A percentile compares a stretch with the other conserved stretches of the same genome.
Evolutionary conservation across 2,329 filamentous ascomycete genomes (phyloP).

Genomic region (Metarhizium anisopliae): DNA sequence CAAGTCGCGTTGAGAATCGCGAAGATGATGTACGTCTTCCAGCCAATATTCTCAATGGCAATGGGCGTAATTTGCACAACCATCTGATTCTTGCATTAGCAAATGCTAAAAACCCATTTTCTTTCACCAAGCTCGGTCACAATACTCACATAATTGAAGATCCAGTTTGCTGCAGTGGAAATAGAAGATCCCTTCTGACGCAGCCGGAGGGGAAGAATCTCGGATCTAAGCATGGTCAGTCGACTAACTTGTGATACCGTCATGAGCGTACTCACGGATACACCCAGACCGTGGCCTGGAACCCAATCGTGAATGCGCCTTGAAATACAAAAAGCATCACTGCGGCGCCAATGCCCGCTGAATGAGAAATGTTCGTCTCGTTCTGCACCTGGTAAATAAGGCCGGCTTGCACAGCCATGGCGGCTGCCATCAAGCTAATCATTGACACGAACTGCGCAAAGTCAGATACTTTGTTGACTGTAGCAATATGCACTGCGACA

Average conservation of each 20-base stretch:
- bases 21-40: conserved; percentile 20
- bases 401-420: conserved; percentile 30
- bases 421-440: conserved; percentile 29
- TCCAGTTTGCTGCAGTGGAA: conserved; percentile 24
- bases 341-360: conserved; percentile 28
- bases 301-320: neutral
- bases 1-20: conserved; percentile 18
- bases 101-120: neutral
- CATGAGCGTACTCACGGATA: conserved; percentile 13
- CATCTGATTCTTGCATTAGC: neutral
- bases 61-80: conserved; percentile 11
- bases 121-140: neutral
- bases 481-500: neutral
- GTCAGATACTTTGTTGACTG: neutral
- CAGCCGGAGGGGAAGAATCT: conserved; percentile 21
- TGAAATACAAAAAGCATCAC: conserved; percentile 31
- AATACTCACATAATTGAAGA: conserved; percentile 22
- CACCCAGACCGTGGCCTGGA: conserved; percentile 26
- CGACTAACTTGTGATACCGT: neutral
- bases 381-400: conserved; percentile 31
- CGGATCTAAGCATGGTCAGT: conserved; percentile 14
- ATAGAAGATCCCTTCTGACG: conserved; percentile 23
- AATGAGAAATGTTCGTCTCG: conserved; percentile 19
- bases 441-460: conserved; percentile 24
- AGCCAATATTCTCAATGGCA: conserved; percentile 15